Conservation (phyloP, 2,329 filamentous ascomycete genomes). For the Xylaria sp. region DNA sequence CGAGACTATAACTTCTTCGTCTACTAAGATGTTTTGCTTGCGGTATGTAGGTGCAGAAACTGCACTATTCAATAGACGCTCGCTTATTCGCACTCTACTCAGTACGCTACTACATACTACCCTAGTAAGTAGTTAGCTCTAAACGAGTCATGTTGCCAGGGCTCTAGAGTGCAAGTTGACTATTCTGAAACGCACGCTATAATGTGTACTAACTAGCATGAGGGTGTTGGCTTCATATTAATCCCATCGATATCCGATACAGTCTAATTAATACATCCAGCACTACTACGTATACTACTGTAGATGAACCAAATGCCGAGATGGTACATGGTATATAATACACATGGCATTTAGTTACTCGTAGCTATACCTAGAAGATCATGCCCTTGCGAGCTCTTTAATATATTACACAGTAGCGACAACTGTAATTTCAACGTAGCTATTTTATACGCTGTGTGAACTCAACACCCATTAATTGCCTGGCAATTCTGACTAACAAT, state of each 20-base stretch:
- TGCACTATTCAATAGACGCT: constrained; percentile 12
- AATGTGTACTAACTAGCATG: not conserved
- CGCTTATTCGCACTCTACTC: constrained; percentile 9
- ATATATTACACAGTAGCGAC: not conserved
- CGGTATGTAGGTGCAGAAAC: not conserved
- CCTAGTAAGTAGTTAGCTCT: not conserved
- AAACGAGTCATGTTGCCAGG: constrained; percentile 25
- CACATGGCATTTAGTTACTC: not conserved
- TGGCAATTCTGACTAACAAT: not conserved
- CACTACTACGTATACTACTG: not conserved
- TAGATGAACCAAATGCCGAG: not conserved
- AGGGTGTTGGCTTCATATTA: not conserved
- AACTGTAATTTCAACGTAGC: not conserved
- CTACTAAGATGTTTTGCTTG: constrained; percentile 11
- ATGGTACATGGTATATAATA: not conserved
- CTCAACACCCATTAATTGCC: not conserved
- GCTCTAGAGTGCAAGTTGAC: constrained; percentile 5
- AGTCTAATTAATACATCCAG: not conserved
- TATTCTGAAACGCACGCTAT: constrained; percentile 5
- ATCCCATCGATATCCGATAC: not conserved
- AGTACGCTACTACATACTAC: not conserved
- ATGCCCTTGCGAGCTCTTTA: not conserved
- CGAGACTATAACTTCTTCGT: constrained; percentile 11
- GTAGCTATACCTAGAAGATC: not conserved
- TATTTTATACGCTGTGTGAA: not conserved